Evolutionary conservation across 2,329 filamentous ascomycete genomes (phyloP).

Genomic region (Pseudogymnoascus sp.): DNA sequence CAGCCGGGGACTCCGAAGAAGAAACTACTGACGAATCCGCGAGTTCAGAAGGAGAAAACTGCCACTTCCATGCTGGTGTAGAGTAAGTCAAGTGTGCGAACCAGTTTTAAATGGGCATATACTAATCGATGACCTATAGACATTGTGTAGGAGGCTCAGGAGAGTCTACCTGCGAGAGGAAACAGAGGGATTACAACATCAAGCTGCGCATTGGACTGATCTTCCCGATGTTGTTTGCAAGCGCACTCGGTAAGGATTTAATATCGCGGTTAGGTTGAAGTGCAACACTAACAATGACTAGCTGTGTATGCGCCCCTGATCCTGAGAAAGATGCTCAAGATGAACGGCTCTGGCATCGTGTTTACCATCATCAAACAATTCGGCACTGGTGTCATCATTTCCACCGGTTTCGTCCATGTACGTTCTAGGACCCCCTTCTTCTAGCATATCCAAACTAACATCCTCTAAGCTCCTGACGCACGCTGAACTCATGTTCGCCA

Average conservation of each 20-base stretch:
- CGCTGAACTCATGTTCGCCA: conserved; percentile 63
- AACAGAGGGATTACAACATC: conserved; percentile 55
- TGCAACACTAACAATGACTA: conserved; percentile 17
- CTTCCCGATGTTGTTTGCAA: conserved; percentile 63
- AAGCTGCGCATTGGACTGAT: conserved; percentile 61
- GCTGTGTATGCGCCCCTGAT: conserved; percentile 60
- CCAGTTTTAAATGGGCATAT: conserved; percentile 5
- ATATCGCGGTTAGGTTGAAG: neutral
- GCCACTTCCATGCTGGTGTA: conserved; percentile 68
- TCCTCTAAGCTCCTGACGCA: conserved; percentile 59
- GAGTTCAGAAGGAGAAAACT: conserved; percentile 36
- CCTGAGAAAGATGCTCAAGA: conserved; percentile 48
- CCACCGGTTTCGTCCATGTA: conserved; percentile 63
- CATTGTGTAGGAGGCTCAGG: conserved; percentile 21
- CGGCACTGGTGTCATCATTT: conserved; percentile 64
- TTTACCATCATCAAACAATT: conserved; percentile 65
- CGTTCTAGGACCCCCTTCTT: conserved; percentile 19
- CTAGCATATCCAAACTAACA: neutral
- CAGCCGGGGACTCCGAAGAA: conserved; percentile 16
- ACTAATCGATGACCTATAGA: conserved; percentile 16
- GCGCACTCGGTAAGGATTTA: conserved; percentile 45
- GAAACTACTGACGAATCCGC: conserved; percentile 17
- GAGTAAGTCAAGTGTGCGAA: conserved; percentile 46
- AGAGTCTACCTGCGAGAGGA: conserved; percentile 40
- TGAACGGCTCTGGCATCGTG: conserved; percentile 36